Evolutionary conservation across 2,329 filamentous ascomycete genomes (phyloP).

Genomic region (Apiospora pterosperma): DNA sequence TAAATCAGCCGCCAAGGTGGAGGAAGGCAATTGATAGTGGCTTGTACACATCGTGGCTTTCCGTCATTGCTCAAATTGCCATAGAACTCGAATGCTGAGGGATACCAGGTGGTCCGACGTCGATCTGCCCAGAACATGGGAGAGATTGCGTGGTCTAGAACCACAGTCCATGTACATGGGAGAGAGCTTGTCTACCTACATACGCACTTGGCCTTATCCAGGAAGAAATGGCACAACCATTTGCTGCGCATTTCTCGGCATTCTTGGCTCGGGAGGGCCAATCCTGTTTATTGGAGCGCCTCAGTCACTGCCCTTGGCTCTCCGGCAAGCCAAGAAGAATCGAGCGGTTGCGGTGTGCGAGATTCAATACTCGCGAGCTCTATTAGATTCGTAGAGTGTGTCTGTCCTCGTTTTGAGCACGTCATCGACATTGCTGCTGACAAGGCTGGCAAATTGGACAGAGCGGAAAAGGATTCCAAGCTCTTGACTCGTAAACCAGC

Average conservation of each 20-base stretch:
- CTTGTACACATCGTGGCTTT: neutral
- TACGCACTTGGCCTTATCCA: neutral
- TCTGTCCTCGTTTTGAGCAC: conserved; percentile 31
- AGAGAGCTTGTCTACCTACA: neutral
- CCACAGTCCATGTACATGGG: neutral
- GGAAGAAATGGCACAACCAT: neutral
- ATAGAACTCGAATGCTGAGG: neutral
- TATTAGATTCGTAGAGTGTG: conserved; percentile 20
- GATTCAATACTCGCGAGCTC: neutral
- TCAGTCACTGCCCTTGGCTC: neutral
- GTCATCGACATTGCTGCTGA: conserved; percentile 28
- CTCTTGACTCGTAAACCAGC: conserved; percentile 85
- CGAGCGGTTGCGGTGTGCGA: neutral
- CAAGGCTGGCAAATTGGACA: conserved; percentile 23
- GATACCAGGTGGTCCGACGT: neutral
- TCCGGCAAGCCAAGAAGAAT: neutral
- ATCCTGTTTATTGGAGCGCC: neutral
- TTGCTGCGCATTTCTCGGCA: neutral
- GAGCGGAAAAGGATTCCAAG: conserved; percentile 61
- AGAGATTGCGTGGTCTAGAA: neutral
- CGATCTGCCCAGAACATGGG: neutral
- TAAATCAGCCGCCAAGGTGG: neutral
- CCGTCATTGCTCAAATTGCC: neutral
- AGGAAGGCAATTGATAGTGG: neutral
- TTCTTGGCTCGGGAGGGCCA: neutral